Evolutionary conservation across 768 basidiomycete species (phyloP), one percentile per base, ranked within the genome.

Genomic region (Mycena polygramma): DNA sequence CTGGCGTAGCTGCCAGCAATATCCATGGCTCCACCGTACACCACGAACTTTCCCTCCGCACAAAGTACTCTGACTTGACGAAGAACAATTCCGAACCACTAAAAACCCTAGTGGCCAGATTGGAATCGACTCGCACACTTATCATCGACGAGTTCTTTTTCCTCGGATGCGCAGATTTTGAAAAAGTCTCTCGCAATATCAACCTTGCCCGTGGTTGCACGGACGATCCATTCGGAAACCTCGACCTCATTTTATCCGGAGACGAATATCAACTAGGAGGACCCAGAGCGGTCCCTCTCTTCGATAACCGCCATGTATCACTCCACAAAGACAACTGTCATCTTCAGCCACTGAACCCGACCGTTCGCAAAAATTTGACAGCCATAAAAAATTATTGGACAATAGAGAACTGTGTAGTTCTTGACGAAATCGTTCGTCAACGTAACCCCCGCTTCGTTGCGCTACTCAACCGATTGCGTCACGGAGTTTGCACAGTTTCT

Each of bases 121-220:
- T 73, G 11, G 53, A 52, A 19, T 30, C 30, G 3, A 30, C 30
- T 30, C 30, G 30, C 3, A 30, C 30, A 30, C 30, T 30, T 6
- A 30, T 8, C 35, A 61, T 73, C 43, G 71, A 73, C 41, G 71
- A 73, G 19, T 65, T 26, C 46, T 73, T 60, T 36, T 69, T 73
- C 24, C 45, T 73, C 20, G 71, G 71, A 15, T 69, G 68, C 49
- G 36, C 24, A 11, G 64, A 69, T 20, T 73, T 73, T 43, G 62
- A 65, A 17, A 65, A 53, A 5, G 8, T 69, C 9, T 68, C 68
- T 19, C 46, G 60, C 13, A 36, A 73, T 19, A 43, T 43, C 41
- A 43, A 43, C 8, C 41, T 43, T 43, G 41, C 41, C 41, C 41
- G 41, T 2, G 41, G 41, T 13, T 43, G 41, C 17, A 43, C 41